These are phyloP conservation scores for Onygena corvina DNA, from an alignment of 2,329 filamentous ascomycete genomes.

Conservation along the genomic window DNA sequence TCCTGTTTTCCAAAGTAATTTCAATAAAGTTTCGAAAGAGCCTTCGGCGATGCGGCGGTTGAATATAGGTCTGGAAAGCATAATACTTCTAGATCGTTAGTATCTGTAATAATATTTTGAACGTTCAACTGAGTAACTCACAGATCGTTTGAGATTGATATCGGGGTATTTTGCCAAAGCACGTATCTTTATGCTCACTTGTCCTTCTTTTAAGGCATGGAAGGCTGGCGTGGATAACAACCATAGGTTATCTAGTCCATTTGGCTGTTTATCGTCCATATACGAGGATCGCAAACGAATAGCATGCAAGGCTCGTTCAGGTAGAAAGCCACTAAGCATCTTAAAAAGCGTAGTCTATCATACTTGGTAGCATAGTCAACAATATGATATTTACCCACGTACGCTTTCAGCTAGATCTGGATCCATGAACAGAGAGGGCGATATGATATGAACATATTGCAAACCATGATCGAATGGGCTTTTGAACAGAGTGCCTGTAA, in stretches of 20 bases:
- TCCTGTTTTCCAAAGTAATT: conserved; percentile 10
- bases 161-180: background rate
- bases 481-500: conserved; percentile 8
- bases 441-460: conserved; percentile 8
- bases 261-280: background rate
- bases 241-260: conserved; percentile 10
- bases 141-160: background rate
- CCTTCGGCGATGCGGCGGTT: background rate
- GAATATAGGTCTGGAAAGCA: too few species aligned
- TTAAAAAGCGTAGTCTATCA: conserved; percentile 8
- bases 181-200: conserved; percentile 2
- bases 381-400: background rate
- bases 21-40: background rate
- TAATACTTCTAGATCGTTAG: background rate
- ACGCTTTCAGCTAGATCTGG: conserved; percentile 12
- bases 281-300: background rate
- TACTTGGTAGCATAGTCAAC: background rate
- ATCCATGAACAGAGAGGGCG: conserved; percentile 9
- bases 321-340: conserved; percentile 10
- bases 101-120: background rate
- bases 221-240: conserved; percentile 10
- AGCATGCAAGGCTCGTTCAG: conserved; percentile 3
- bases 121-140: background rate
- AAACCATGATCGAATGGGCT: conserved; percentile 1
- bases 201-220: conserved; percentile 2